A percentile compares a stretch with the other conserved stretches of the same genome.
Conservation (phyloP, 164 flowering plant species). For the Tetrastigma voinierianum region DNA sequence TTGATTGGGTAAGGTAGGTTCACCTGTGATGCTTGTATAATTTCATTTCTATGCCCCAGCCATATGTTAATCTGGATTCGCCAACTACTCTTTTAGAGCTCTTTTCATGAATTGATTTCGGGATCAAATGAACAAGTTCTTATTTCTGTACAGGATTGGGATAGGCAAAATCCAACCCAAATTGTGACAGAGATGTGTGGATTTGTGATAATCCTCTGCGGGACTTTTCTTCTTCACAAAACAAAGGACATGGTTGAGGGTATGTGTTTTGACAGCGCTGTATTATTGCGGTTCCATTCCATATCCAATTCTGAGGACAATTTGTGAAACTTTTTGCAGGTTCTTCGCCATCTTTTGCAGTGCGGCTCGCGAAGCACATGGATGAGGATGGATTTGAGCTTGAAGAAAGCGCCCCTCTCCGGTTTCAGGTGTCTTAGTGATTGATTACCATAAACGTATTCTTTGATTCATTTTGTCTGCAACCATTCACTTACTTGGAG, state of each 20-base stretch:
- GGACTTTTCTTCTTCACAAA: slow-evolving; percentile 80
- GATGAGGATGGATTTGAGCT: slow-evolving; percentile 37
- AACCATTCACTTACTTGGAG: neutral
- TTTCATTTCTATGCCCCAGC: too few relatives aligned
- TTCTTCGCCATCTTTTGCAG: slow-evolving; percentile 14
- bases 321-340: slow-evolving; percentile 8
- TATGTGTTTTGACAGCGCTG: slow-evolving; percentile 11
- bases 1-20: too few relatives aligned
- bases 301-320: neutral
- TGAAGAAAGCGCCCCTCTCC: slow-evolving; percentile 48
- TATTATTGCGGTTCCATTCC: too few relatives aligned
- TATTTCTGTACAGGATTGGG: slow-evolving; percentile 64
- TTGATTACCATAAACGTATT: neutral
- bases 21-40: too few relatives aligned
- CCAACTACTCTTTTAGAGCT: too few relatives aligned
- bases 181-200: slow-evolving; percentile 76
- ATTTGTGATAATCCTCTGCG: slow-evolving; percentile 69
- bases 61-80: too few relatives aligned
- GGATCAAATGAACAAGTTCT: neutral
- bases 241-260: slow-evolving; percentile 71
- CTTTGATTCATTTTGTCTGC: slow-evolving; percentile 2
- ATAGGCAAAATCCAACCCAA: slow-evolving; percentile 64
- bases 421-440: slow-evolving; percentile 30
- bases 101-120: neutral
- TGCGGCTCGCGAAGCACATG: slow-evolving; percentile 30